These are phyloP conservation scores for Termitomyces sp. DNA, from an alignment of 768 basidiomycete genomes.

Conservation along the genomic window DNA sequence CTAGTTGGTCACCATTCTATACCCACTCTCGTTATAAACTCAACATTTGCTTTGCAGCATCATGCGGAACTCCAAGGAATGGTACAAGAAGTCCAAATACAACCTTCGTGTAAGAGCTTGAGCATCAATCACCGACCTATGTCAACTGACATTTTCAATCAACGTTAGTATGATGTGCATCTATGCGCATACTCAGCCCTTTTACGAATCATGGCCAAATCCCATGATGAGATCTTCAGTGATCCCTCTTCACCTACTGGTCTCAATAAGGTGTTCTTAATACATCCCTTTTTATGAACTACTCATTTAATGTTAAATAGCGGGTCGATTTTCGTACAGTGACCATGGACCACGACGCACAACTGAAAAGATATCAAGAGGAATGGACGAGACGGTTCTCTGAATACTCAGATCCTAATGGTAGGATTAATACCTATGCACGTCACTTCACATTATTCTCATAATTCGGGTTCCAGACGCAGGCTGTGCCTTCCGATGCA, in stretches of 20 bases:
- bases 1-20: constrained; percentile 37
- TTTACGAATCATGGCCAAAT: constrained; percentile 62
- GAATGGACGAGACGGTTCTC: constrained; percentile 61
- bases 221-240: constrained; percentile 75
- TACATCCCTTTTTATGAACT: not conserved
- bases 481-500: constrained; percentile 54
- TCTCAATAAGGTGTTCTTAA: constrained; percentile 52
- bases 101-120: constrained; percentile 42
- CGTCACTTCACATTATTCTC: not conserved
- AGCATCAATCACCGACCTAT: not conserved
- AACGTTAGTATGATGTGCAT: constrained; percentile 62
- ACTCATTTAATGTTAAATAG: constrained; percentile 26
- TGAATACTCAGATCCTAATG: constrained; percentile 52
- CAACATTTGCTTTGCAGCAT: constrained; percentile 31
- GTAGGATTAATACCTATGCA: constrained; percentile 23
- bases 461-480: constrained; percentile 36
- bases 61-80: constrained; percentile 64
- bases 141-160: not conserved
- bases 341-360: constrained; percentile 53
- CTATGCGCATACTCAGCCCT: constrained; percentile 68
- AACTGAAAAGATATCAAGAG: constrained; percentile 52
- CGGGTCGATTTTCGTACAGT: constrained; percentile 62
- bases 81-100: constrained; percentile 68
- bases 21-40: not conserved
- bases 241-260: constrained; percentile 63